phyloP scores from a whole-genome alignment of 1,284 basidiomycete species.

The Cutaneotrichosporon sp. region DNA sequence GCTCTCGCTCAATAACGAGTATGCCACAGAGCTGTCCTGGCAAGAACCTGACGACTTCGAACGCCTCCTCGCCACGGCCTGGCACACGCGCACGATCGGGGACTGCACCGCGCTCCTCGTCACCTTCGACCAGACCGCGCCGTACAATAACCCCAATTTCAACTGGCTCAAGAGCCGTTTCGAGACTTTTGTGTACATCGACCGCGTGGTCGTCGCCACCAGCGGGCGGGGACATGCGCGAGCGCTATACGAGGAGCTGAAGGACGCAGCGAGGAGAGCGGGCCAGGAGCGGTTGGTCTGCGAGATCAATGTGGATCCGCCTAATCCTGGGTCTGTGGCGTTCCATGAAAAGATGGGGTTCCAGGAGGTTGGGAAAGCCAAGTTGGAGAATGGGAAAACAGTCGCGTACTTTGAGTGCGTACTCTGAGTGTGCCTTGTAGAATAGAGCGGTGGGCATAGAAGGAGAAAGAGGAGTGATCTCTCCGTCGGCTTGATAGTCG shows the following conservation, averaged over 20 bases:
- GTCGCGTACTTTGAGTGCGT: constrained; percentile 17
- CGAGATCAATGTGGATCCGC: constrained; percentile 16
- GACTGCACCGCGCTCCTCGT: constrained; percentile 4
- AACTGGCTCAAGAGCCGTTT: constrained; percentile 6
- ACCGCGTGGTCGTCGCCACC: constrained; percentile 8
- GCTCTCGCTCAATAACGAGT: constrained; percentile 11
- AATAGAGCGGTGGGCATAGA: too few relatives aligned
- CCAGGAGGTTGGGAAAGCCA: constrained; percentile 6
- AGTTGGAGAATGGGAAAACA: constrained; percentile 10
- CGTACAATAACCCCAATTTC: constrained; percentile 15
- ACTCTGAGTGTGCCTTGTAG: constrained; percentile 9
- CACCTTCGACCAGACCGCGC: constrained; percentile 1
- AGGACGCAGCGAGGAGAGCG: neutral
- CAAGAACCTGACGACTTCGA: constrained; percentile 6
- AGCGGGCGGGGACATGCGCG: constrained; percentile 5
- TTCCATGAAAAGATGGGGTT: constrained; percentile 13
- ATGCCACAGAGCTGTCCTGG: constrained; percentile 4
- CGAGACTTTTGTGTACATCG: constrained; percentile 13
- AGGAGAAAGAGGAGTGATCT: neutral
- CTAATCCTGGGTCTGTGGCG: constrained; percentile 5
- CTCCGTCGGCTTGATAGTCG: neutral
- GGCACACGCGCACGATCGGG: constrained; percentile 9
- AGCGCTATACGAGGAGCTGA: constrained; percentile 8
- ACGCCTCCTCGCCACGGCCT: constrained; percentile 3
- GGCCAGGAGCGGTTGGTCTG: constrained; percentile 8